Evolutionary conservation across 2,329 filamentous ascomycete genomes (phyloP).

Genomic region (Pezicula radicicola): DNA sequence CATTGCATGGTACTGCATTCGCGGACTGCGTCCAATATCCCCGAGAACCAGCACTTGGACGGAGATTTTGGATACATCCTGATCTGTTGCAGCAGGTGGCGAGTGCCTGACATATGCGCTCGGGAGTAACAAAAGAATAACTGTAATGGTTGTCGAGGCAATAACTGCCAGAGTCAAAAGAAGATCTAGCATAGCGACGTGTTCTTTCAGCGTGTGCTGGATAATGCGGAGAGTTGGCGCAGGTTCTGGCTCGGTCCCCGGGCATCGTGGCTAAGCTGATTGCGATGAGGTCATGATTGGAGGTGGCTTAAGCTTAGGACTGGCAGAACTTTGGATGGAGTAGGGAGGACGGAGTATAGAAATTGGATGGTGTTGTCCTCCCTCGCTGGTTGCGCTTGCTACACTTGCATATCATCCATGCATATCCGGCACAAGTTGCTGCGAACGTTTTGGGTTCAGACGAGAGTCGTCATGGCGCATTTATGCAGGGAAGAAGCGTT

Average conservation of each 20-base stretch:
- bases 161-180: constrained; percentile 25
- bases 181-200: constrained; percentile 24
- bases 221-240: not conserved
- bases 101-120: constrained; percentile 35
- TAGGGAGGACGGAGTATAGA: no score
- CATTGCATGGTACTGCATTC: constrained; percentile 97
- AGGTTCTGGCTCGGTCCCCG: not conserved
- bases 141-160: constrained; percentile 27
- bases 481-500: no score
- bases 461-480: no score
- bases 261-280: no score
- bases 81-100: constrained; percentile 21
- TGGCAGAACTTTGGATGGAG: no score
- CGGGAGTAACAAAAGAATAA: constrained; percentile 31
- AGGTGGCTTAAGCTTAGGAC: no score
- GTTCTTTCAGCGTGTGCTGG: constrained; percentile 3
- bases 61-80: constrained; percentile 36
- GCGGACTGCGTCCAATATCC: constrained; percentile 91
- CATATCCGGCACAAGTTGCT: no score
- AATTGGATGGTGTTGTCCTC: no score
- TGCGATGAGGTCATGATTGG: no score
- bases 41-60: constrained; percentile 89
- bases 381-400: no score
- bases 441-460: no score
- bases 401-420: no score